phyloP scores from a whole-genome alignment of 75 land plant species.

The Pinus tabuliformis region DNA sequence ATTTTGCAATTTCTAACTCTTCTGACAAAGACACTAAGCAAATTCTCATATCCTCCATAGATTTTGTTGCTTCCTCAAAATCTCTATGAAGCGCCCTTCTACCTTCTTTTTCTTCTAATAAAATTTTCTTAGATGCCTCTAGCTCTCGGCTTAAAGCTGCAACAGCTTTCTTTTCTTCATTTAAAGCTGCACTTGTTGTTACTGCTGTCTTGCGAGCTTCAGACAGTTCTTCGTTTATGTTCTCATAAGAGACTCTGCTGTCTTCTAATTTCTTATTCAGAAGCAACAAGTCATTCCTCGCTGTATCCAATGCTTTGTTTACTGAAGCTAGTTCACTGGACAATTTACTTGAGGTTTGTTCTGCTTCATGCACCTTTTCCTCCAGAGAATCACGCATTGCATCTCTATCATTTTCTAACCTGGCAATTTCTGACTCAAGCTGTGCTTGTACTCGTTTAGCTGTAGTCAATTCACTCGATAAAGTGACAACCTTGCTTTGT shows the following conservation, averaged over 20 bases:
- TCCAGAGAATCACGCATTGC: conserved; percentile 15
- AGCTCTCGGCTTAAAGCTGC: conserved; percentile 46
- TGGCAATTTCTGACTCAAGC: conserved; percentile 36
- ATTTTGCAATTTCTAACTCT: conserved; percentile 51
- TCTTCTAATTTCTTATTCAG: conserved; percentile 33
- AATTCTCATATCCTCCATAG: conserved; percentile 66
- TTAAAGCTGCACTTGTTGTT: conserved; percentile 29
- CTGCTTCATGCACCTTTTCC: conserved; percentile 35
- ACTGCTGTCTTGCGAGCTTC: conserved; percentile 35
- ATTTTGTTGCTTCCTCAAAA: conserved; percentile 66
- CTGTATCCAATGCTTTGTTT: conserved; percentile 33
- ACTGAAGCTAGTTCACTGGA: conserved; percentile 31
- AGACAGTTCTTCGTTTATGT: conserved; percentile 49
- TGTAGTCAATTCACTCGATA: conserved; percentile 37
- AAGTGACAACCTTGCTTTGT: conserved; percentile 26
- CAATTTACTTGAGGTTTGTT: conserved; percentile 14
- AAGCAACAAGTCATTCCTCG: conserved; percentile 34
- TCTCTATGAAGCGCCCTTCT: conserved; percentile 46
- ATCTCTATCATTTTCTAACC: conserved; percentile 26
- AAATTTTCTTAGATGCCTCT: conserved; percentile 29
- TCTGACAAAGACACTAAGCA: conserved; percentile 41
- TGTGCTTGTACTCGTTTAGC: conserved; percentile 23
- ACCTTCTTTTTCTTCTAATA: conserved; percentile 48
- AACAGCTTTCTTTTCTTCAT: conserved; percentile 50
- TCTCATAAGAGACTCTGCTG: conserved; percentile 20